A percentile compares a stretch with the other conserved stretches of the same genome.
These are phyloP conservation scores for Smittium culicis DNA, from an alignment of 371 early-diverging fungal species.

Conservation along the genomic window DNA sequence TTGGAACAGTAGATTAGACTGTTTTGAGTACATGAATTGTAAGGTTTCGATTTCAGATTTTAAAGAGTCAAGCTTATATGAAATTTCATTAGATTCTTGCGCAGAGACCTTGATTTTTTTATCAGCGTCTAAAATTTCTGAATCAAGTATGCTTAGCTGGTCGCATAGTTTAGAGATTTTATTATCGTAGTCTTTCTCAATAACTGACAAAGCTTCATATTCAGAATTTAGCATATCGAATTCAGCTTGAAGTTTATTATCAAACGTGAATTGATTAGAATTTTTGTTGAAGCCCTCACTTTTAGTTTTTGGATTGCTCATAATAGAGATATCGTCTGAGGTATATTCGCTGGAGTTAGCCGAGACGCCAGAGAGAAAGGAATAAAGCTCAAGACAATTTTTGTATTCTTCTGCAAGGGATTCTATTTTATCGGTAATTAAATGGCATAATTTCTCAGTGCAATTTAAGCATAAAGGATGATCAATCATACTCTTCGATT, in stretches of 20 bases:
- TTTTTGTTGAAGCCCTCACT: conserved; percentile 27
- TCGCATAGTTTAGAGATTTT: conserved; percentile 44
- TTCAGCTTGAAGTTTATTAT: conserved; percentile 20
- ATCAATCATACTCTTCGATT: conserved; percentile 14
- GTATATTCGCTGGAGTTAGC: neutral
- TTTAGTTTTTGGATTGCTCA: neutral
- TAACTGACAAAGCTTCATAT: conserved; percentile 41
- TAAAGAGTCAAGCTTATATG: conserved; percentile 13
- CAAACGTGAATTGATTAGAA: too few species aligned
- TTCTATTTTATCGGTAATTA: conserved; percentile 22
- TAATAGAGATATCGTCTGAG: too few species aligned
- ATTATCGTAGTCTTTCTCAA: conserved; percentile 38
- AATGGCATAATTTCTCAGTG: conserved; percentile 56
- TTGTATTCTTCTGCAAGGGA: neutral
- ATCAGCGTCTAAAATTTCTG: conserved; percentile 40
- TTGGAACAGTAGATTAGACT: conserved; percentile 56
- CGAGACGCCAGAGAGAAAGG: neutral
- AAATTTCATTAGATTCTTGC: conserved; percentile 29
- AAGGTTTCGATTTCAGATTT: conserved; percentile 67
- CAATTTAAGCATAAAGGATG: conserved; percentile 87
- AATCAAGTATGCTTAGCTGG: conserved; percentile 48
- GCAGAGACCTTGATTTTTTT: neutral
- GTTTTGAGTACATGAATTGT: conserved; percentile 61
- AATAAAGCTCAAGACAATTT: neutral
- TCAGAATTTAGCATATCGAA: conserved; percentile 29